These are phyloP conservation scores for Gleditsia sinensis DNA, from an alignment of 306 rosid species.

Conservation along the genomic window DNA sequence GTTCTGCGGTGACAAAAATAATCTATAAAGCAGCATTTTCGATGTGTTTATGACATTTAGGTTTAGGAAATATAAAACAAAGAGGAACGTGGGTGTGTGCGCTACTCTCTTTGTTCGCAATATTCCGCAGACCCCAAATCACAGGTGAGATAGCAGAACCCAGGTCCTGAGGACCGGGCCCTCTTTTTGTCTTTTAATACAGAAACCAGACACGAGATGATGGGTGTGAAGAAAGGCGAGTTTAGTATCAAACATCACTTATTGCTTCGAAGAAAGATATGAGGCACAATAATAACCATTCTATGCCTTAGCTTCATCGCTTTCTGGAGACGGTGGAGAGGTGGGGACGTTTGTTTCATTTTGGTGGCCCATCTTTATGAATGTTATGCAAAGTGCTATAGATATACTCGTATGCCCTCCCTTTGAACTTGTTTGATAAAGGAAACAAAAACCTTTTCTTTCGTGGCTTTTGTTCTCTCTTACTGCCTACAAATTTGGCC, in stretches of 20 bases:
- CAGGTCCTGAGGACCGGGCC: conserved; percentile 25
- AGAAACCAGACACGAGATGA: conserved; percentile 49
- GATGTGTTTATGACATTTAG: background rate
- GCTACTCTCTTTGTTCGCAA: conserved; percentile 31
- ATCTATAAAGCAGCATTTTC: background rate
- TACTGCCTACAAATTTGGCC: background rate
- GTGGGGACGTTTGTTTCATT: conserved; percentile 43
- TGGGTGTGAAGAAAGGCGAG: conserved; percentile 41
- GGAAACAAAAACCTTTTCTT: background rate
- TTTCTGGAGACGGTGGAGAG: conserved; percentile 45
- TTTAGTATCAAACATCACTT: conserved; percentile 50
- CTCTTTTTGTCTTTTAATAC: conserved; percentile 43
- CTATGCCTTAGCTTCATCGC: conserved; percentile 28
- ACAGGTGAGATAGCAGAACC: background rate
- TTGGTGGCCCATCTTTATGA: conserved; percentile 39
- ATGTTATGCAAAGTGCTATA: background rate
- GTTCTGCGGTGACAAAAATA: background rate
- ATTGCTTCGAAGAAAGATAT: conserved; percentile 55
- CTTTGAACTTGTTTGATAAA: background rate
- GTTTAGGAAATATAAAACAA: conserved; percentile 11
- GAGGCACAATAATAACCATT: conserved; percentile 36
- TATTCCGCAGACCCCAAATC: conserved; percentile 45
- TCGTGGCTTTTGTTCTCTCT: background rate
- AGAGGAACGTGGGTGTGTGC: conserved; percentile 35
- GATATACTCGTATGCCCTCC: background rate